Evolutionary conservation across 495 filamentous ascomycete genomes (phyloP), one percentile per base, ranked within the genome.

Genomic region (Penicillium waksmanii): DNA sequence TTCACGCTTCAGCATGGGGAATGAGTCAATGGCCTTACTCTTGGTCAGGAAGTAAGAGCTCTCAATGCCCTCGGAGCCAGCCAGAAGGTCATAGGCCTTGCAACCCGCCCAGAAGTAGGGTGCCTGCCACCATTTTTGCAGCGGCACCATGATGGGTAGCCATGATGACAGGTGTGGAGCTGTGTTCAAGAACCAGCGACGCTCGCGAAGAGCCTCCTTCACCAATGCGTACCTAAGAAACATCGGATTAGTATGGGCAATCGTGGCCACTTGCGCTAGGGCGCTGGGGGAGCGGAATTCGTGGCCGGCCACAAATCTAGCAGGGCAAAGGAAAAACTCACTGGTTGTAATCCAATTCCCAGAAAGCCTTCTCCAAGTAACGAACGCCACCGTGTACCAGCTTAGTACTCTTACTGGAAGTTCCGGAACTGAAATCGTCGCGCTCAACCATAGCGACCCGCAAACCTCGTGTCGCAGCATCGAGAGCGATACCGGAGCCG

Each of bases 101-200:
- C 94, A 96, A 54, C 95, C 95, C 6, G 84, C 89, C 93, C 94
- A 98, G 77, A 96, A 98, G 74, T 98, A 98, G 11, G 95, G 95
- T 27, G 88, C 90, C 74, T 98, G 93, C 91, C 92, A 97, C 95
- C 93, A 97, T 65, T 91, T 90, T 70, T 96, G 87, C 44, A 97
- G 80, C 1, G 95, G 95, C 58, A 98, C 85, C 95, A 98, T 98
- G 63, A 98, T 98, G 17, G 95, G 95, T 38, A 98, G 82, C 91
- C 93, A 97, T 77, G 80, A 87, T 31, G 92, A 96, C 43, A 98
- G 83, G 81, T 98, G 95, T 13, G 95, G 95, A 31, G 95, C 95
- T 11, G 94, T 98, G 66, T 96, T 91, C 67, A 98, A 73, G 72
- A 98, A 98, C 73, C 96, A 97, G 64, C 93, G 92, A 61, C 95